Base-by-base conservation (phyloP, 305 asterid species). In the Stenogyne calaminthoides region DNA sequence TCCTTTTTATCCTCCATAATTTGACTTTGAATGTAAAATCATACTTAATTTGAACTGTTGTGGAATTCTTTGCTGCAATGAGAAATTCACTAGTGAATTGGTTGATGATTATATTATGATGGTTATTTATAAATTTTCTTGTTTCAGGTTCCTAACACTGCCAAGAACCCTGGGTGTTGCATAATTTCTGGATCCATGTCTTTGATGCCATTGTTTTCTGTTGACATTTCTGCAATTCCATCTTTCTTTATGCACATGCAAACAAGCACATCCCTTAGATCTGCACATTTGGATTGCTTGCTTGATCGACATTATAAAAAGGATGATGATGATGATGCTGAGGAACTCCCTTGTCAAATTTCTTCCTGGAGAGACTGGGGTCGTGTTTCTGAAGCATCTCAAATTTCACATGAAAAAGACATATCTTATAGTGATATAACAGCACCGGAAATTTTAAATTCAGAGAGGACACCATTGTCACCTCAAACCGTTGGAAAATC, bases 181-280 rank as follows among this genome's bases (percentile, higher is more conserved):
- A 58, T 79, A 70, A 83, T 90, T 59, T 83, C 85, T 46, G 87
- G 82, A 75, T 81, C 80, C 57, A 76, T 65, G 58, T 76, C 88
- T 11, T 76, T 64, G 58, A 70, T 84, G 66, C 99, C 99, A 25
- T 56, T 84, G 62, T 86, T 90, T 80, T 46, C 85, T 34, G 75
- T 92, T 77, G 84, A 88, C 77, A 85, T 82, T 75, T 80, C 84
- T 69, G 87, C 96, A 55, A 81, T 86, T 56, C 99, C 99, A 0
- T 78, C 77, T 78, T 74, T 82, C 79, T 92, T 89, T 78, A 40
- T 76, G 78, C 76, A 76, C 74, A 46, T 95, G 77, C 96, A 92
- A 75, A 76, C 85, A 34, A 81, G 82, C 57, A 66, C 83, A 74
- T 67, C 40, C 40, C 81, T 89, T 32, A 84, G 87, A 76, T 82